Evolutionary conservation across 2,329 filamentous ascomycete genomes (phyloP).

Genomic region (Fusarium stilboides): DNA sequence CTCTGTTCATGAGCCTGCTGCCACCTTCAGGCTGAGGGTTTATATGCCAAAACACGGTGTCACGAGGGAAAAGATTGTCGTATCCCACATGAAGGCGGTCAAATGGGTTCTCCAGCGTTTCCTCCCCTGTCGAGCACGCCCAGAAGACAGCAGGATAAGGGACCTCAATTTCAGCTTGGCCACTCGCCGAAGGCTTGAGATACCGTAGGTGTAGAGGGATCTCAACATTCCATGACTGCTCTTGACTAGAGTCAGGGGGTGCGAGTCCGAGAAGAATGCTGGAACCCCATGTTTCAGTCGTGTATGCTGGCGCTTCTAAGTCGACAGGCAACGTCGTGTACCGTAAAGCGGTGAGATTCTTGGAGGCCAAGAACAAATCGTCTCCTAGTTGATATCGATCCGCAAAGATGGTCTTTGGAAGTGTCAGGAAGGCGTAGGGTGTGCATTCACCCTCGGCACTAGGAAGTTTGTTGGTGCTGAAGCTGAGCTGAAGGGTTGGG

Average conservation of each 20-base stretch:
- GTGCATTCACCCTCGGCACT: slow-evolving; percentile 74
- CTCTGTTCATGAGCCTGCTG: slow-evolving; percentile 64
- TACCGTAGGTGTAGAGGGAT: slow-evolving; percentile 92
- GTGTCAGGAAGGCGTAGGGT: slow-evolving; percentile 84
- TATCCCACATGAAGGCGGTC: slow-evolving; percentile 89
- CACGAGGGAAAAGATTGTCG: slow-evolving; percentile 81
- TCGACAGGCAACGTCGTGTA: slow-evolving; percentile 84
- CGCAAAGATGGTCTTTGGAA: slow-evolving; percentile 85
- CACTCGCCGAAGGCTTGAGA: slow-evolving; percentile 72
- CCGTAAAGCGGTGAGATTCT: slow-evolving; percentile 79
- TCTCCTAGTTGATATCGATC: slow-evolving; percentile 90
- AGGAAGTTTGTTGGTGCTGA: slow-evolving; percentile 69
- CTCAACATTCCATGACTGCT: slow-evolving; percentile 73
- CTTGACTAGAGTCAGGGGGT: slow-evolving; percentile 59
- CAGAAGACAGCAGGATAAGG: slow-evolving; percentile 92
- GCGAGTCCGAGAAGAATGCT: slow-evolving; percentile 82
- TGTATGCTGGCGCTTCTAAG: slow-evolving; percentile 91
- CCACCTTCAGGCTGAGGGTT: slow-evolving; percentile 62
- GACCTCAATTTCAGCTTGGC: slow-evolving; percentile 70
- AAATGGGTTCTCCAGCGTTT: slow-evolving; percentile 85
- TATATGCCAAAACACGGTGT: slow-evolving; percentile 88
- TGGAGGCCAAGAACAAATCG: slow-evolving; percentile 82
- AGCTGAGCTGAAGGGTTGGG: slow-evolving; percentile 79
- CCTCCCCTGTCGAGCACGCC: slow-evolving; percentile 81
- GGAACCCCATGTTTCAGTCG: slow-evolving; percentile 83